These are phyloP conservation scores for Kwoniella dejecticola DNA, from an alignment of 768 basidiomycete genomes.

Conservation along the genomic window DNA sequence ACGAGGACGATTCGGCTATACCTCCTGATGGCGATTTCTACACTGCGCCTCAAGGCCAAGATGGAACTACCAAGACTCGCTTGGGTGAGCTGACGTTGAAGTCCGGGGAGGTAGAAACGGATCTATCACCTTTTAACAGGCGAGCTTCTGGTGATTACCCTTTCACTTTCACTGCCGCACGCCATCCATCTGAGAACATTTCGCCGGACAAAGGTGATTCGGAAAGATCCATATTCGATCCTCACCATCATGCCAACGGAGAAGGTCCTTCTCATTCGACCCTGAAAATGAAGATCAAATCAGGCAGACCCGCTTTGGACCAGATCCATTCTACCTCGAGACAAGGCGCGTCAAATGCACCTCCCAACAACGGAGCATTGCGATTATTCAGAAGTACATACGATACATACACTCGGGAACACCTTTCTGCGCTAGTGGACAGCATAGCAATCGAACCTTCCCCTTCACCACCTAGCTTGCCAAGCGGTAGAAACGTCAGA, in stretches of 20 bases:
- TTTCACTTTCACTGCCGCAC: conserved; percentile 40
- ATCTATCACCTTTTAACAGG: conserved; percentile 40
- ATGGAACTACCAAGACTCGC: conserved; percentile 3
- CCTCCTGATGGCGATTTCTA: conserved; percentile 7
- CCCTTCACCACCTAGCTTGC: conserved; percentile 34
- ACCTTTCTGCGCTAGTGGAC: conserved; percentile 90
- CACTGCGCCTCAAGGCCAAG: conserved; percentile 12
- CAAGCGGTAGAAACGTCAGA: conserved; percentile 13
- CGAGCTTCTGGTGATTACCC: conserved; percentile 28
- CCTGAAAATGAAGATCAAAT: conserved; percentile 8
- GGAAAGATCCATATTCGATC: conserved; percentile 16
- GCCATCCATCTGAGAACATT: conserved; percentile 10
- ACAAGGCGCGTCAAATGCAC: conserved; percentile 8
- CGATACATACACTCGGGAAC: conserved; percentile 93
- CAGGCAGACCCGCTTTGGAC: background rate
- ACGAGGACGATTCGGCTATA: background rate
- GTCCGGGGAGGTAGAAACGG: conserved; percentile 33
- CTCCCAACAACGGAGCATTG: conserved; percentile 30
- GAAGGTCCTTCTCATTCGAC: conserved; percentile 26
- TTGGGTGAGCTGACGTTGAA: conserved; percentile 20
- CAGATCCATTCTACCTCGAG: conserved; percentile 6
- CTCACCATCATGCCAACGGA: background rate
- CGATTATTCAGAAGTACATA: conserved; percentile 87
- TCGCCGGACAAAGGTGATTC: background rate
- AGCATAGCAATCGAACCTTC: conserved; percentile 68